Conservation (phyloP, 225 moss, liverwort and hornwort species). For the Pleurozium schreberi region DNA sequence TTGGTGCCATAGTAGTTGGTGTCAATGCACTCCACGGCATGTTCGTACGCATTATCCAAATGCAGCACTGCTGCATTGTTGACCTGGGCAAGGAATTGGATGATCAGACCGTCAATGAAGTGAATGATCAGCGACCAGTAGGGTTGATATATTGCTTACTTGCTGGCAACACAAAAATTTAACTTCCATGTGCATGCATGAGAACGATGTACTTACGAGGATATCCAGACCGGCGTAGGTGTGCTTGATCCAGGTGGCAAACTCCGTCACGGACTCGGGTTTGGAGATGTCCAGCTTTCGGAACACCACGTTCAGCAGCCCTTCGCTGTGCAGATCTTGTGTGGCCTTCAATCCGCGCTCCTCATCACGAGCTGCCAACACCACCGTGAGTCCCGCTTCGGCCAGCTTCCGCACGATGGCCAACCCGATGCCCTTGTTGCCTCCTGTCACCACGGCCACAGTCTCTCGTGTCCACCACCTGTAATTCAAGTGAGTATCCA, state of each 20-base stretch:
- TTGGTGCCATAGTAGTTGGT: not conserved
- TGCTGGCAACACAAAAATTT: not conserved
- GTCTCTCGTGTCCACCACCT: not conserved
- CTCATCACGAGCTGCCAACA: not conserved
- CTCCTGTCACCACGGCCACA: not conserved
- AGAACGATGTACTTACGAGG: not conserved
- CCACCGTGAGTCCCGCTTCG: not conserved
- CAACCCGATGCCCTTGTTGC: not conserved
- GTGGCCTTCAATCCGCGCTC: slow-evolving; percentile 1
- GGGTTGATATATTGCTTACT: too few relatives aligned
- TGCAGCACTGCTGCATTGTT: slow-evolving; percentile 34
- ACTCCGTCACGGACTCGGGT: not conserved
- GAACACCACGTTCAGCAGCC: slow-evolving; percentile 17
- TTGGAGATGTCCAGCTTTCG: slow-evolving; percentile 28
- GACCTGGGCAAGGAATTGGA: slow-evolving; percentile 7
- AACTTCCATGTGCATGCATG: not conserved
- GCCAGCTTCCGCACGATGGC: not conserved
- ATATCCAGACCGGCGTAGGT: slow-evolving; percentile 28
- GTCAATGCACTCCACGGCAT: not conserved
- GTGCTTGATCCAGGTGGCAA: slow-evolving; percentile 20
- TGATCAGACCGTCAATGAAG: not conserved
- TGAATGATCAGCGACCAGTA: not conserved
- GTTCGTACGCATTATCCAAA: not conserved
- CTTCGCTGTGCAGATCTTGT: slow-evolving; percentile 9
- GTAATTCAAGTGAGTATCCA: not conserved